Percentiles rank a stretch among this genome's conserved stretches.
Conservation (phyloP, 2,329 filamentous ascomycete genomes). For the Hymenoscyphus scutula region DNA sequence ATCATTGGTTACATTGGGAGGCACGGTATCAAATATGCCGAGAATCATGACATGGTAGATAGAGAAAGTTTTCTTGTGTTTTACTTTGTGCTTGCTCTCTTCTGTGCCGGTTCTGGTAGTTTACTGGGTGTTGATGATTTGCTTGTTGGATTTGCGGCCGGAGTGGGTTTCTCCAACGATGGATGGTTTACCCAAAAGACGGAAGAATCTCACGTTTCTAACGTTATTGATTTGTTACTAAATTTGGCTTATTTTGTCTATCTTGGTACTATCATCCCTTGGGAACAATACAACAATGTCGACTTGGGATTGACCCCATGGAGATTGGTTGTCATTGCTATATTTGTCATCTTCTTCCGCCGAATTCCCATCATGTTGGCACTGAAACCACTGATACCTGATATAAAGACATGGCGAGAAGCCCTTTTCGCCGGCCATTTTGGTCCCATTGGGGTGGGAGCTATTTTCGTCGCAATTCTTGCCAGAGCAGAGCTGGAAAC, state of each 20-base stretch:
- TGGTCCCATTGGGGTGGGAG: conserved; percentile 93
- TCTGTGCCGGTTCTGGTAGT: conserved; percentile 87
- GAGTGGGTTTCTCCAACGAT: conserved; percentile 98
- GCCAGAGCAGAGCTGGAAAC: conserved; percentile 88
- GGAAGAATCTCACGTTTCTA: conserved; percentile 96
- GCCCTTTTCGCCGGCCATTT: conserved; percentile 97
- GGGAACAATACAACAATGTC: conserved; percentile 81
- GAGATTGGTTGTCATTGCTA: conserved; percentile 88
- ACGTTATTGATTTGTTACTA: conserved; percentile 95
- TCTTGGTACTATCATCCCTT: conserved; percentile 94
- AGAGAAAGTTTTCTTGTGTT: conserved; percentile 97
- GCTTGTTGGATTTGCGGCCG: conserved; percentile 88
- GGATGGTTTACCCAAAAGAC: conserved; percentile 99
- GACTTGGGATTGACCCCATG: conserved; percentile 76
- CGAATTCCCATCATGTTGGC: conserved; percentile 92
- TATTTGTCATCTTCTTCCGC: conserved; percentile 92
- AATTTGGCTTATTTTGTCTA: conserved; percentile 99
- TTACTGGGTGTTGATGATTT: conserved; percentile 90
- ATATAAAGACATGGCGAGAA: conserved; percentile 97
- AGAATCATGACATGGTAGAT: conserved; percentile 83
- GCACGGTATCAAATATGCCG: conserved; percentile 84
- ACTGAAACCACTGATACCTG: conserved; percentile 89
- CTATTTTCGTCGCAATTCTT: conserved; percentile 91
- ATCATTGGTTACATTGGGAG: conserved; percentile 83
- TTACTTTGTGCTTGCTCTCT: conserved; percentile 94